Evolutionary conservation across 1,284 basidiomycete genomes (phyloP), one percentile per base, ranked within the genome.

Genomic region (Trichosporon asahii): DNA sequence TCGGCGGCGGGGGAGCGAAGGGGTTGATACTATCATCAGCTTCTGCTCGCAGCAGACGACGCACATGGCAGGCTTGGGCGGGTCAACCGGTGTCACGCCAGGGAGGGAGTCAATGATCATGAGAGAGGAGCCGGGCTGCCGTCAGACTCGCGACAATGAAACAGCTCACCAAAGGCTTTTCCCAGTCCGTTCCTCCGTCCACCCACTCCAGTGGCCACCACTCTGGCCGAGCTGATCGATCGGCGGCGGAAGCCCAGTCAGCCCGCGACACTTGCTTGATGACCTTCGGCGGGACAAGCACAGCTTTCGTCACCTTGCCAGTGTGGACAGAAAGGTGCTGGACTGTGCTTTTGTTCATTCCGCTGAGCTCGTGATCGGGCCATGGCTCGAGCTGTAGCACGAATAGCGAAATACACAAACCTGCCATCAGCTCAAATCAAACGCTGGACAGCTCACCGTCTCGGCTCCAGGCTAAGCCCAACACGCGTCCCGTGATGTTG

Each of bases 321-420:
- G 76, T 77, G 68, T 81, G 80, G 1, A 82, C 81, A 2, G 76
- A 78, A 6, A 79, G 70, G 60, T 80, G 79, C 37, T 79, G 73
- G 11, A 81, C 44, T 3, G 55, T 68, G 25, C 31, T 70, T n/a
- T 61, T 64, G 46, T 35, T 40, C 4, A n/a, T 40, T 23, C 53
- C 31, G 11, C 29, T 14, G 9, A 29, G 3, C 18, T 53, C 46
- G 6, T 55, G 21, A 8, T 44, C 27, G 21, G 72, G 65, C 70
- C 70, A 72, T 35, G 31, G 8, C 25, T 40, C 37, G 25, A 70
- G 27, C 3, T 68, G 68, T 21, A 76, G 33, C 1, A 76, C 35
- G 1, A 82, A 64, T 2, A 80, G 15, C 0, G 78, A 79, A 2
- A 82, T 72, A 29, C 76, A 70, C 9, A 79, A 66, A 2, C 81